phyloP scores from a whole-genome alignment of 1,284 basidiomycete species.

The Tilletia indica region DNA sequence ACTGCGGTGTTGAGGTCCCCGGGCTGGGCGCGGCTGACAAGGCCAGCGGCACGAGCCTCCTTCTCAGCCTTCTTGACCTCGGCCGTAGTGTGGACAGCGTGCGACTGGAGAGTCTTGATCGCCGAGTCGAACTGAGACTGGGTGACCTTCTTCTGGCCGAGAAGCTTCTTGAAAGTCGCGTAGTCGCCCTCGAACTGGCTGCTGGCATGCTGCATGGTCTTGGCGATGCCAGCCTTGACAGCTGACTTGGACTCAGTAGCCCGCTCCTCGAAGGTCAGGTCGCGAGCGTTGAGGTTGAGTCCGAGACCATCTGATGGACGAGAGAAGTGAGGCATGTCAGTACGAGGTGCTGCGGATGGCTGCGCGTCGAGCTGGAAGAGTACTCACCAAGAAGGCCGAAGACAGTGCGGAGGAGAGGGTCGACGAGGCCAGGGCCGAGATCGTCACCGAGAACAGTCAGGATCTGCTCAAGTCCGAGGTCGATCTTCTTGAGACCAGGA shows the following conservation, averaged over 20 bases:
- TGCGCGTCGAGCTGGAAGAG: not conserved
- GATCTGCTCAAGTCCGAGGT: not conserved
- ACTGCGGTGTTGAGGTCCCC: not conserved
- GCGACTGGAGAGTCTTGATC: not conserved
- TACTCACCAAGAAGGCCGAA: constrained; percentile 1
- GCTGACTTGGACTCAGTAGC: not conserved
- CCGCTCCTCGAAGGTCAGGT: not conserved
- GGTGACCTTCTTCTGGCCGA: not conserved
- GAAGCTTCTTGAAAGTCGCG: not conserved
- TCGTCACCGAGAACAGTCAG: constrained; percentile 5
- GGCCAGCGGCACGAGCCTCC: not conserved
- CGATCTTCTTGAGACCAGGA: not conserved
- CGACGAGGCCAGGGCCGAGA: not conserved
- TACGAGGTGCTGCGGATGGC: no score
- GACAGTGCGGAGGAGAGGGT: constrained; percentile 8
- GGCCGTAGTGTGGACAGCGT: not conserved
- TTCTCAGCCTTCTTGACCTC: not conserved
- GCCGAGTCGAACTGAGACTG: not conserved
- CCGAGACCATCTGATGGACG: not conserved
- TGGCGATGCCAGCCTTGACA: not conserved
- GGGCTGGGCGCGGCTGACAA: not conserved
- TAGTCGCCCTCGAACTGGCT: not conserved
- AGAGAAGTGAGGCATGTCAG: not conserved
- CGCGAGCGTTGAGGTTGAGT: not conserved
- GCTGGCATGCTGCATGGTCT: not conserved